phyloP scores from a whole-genome alignment of 352 stramenopile species.

The Phytophthora boehmeriae region DNA sequence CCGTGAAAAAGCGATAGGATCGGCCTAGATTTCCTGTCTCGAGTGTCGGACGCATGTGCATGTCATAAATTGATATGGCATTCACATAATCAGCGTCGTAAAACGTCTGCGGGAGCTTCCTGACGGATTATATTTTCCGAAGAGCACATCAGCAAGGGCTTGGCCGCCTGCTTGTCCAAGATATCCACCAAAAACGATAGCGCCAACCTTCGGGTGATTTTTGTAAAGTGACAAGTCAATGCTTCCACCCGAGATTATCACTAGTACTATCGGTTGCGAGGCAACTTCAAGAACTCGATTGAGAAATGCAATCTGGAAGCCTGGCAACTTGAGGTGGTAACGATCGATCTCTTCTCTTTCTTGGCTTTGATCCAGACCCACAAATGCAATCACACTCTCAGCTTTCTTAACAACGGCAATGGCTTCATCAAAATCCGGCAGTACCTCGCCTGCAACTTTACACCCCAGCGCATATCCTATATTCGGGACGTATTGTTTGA shows the following conservation, averaged over 20 bases:
- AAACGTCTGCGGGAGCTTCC: conserved; percentile 77
- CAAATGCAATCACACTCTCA: conserved; percentile 59
- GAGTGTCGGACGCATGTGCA: conserved; percentile 83
- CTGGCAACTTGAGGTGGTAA: conserved; percentile 59
- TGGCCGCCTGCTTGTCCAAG: conserved; percentile 69
- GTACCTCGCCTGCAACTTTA: conserved; percentile 56
- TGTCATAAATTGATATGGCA: conserved; percentile 71
- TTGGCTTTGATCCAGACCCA: conserved; percentile 69
- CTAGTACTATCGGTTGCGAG: conserved; percentile 65
- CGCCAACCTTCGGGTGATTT: conserved; percentile 58
- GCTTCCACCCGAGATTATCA: conserved; percentile 81
- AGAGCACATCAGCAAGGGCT: conserved; percentile 79
- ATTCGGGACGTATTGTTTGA: conserved; percentile 37
- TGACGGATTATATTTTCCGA: conserved; percentile 71
- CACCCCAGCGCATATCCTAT: conserved; percentile 51
- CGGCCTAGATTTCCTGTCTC: conserved; percentile 66
- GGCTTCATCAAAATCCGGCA: conserved; percentile 58
- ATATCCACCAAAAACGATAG: conserved; percentile 76
- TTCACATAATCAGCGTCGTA: conserved; percentile 59
- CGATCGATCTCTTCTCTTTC: conserved; percentile 79
- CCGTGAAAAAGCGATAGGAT: conserved; percentile 88
- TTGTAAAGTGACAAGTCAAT: conserved; percentile 74
- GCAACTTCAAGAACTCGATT: conserved; percentile 50
- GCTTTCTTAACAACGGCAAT: conserved; percentile 40
- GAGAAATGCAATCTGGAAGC: conserved; percentile 69